A percentile compares a stretch with the other conserved stretches of the same genome.
phyloP scores from a whole-genome alignment of 1,139 yeast species.

The Kodamaea arcana region DNA sequence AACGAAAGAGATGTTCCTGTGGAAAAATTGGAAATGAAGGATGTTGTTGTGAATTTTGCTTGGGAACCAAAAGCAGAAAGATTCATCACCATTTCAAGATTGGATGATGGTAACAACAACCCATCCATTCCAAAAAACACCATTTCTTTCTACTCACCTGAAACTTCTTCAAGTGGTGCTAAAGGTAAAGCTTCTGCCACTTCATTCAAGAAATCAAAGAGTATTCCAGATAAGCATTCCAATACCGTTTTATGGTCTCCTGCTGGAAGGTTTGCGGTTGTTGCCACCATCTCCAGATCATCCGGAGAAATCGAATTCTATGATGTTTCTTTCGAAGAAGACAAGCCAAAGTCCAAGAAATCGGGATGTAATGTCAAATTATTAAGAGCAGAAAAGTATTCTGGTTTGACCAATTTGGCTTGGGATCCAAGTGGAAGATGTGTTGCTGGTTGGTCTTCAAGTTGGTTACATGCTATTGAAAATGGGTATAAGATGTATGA shows the following conservation, averaged over 20 bases:
- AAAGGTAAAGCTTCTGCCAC: conserved; percentile 25
- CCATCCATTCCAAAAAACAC: conserved; percentile 69
- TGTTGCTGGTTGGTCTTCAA: conserved; percentile 82
- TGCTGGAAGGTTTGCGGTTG: conserved; percentile 81
- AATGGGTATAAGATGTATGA: conserved; percentile 89
- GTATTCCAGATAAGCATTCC: conserved; percentile 58
- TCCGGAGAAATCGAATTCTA: conserved; percentile 76
- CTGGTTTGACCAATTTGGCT: conserved; percentile 77
- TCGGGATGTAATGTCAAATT: conserved; percentile 59
- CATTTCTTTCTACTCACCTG: conserved; percentile 81
- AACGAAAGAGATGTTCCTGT: conserved; percentile 91
- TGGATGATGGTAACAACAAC: conserved; percentile 58
- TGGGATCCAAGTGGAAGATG: conserved; percentile 98
- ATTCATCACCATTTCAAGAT: conserved; percentile 72
- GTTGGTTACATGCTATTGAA: conserved; percentile 80
- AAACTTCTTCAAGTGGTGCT: conserved; percentile 31
- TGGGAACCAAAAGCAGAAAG: conserved; percentile 96
- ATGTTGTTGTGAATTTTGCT: conserved; percentile 80
- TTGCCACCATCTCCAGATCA: conserved; percentile 66
- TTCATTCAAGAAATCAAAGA: conserved; percentile 38
- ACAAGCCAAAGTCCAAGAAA: conserved; percentile 26
- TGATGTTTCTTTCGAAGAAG: conserved; percentile 75
- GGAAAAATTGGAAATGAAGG: conserved; percentile 90
- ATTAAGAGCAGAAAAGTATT: conserved; percentile 59
- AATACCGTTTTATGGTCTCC: conserved; percentile 89